Conservation (phyloP, 768 basidiomycete species). For the Trametes cingulata region DNA sequence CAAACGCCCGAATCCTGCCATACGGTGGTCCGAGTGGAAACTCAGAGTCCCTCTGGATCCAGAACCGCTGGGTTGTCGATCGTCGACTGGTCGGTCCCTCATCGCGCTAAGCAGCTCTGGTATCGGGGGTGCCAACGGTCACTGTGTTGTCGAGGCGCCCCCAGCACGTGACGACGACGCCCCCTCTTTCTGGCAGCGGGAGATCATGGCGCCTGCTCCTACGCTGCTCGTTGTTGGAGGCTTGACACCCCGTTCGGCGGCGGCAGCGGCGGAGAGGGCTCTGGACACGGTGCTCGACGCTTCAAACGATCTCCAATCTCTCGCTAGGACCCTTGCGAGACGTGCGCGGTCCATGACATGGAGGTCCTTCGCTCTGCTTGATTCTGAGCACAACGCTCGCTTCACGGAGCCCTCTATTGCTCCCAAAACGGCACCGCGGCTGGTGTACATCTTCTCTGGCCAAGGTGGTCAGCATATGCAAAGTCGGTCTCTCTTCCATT, state of each 20-base stretch:
- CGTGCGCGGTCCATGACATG: conserved; percentile 24
- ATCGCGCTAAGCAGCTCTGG: conserved; percentile 46
- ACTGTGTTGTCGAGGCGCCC: conserved; percentile 41
- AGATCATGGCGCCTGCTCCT: conserved; percentile 17
- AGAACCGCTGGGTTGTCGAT: conserved; percentile 28
- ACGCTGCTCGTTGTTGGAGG: conserved; percentile 38
- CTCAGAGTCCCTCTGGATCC: conserved; percentile 37
- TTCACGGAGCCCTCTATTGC: conserved; percentile 34
- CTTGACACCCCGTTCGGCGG: conserved; percentile 37
- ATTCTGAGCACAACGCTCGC: no score
- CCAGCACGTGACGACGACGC: not conserved
- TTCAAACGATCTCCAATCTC: no score
- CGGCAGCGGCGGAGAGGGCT: not conserved
- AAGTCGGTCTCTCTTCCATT: no score
- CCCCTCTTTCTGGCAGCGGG: not conserved
- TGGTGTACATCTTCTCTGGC: conserved; percentile 43
- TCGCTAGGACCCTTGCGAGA: no score
- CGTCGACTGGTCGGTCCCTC: conserved; percentile 30
- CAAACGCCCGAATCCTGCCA: conserved; percentile 36
- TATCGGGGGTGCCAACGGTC: conserved; percentile 47
- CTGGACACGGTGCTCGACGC: no score
- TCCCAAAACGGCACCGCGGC: conserved; percentile 29
- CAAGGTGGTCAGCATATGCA: conserved; percentile 43
- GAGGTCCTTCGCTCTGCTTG: conserved; percentile 22
- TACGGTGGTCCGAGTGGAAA: conserved; percentile 41